Conservation (phyloP, 2,329 filamentous ascomycete genomes). For the Cordyceps fumosorosea region DNA sequence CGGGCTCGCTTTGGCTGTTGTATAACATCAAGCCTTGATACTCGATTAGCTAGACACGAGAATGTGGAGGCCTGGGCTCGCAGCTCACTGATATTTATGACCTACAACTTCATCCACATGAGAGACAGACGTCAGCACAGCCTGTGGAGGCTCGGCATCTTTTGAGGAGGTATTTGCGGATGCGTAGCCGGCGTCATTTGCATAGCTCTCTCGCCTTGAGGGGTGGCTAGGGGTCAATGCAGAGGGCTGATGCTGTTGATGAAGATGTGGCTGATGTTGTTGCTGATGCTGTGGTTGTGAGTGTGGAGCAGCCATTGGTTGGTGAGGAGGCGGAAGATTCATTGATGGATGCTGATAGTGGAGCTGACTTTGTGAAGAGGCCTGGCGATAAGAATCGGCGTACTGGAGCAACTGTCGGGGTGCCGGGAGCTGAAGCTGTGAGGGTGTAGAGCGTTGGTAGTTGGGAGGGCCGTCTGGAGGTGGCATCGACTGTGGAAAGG, state of each 20-base stretch:
- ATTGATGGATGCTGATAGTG: neutral
- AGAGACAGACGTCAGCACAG: constrained; percentile 23
- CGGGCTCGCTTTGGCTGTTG: constrained; percentile 90
- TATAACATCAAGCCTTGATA: constrained; percentile 62
- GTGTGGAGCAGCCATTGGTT: neutral
- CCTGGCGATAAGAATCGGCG: constrained; percentile 4
- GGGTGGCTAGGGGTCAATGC: neutral
- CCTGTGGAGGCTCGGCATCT: neutral
- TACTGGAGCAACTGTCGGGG: constrained; percentile 8
- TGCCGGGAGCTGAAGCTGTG: constrained; percentile 3
- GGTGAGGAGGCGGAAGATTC: constrained; percentile 3
- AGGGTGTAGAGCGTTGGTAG: constrained; percentile 3
- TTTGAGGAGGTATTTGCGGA: neutral
- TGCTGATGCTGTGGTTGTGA: constrained; percentile 2
- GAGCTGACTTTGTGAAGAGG: neutral
- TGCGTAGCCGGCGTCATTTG: neutral
- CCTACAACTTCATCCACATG: constrained; percentile 29
- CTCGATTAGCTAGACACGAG: constrained; percentile 16
- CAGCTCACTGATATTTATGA: constrained; percentile 29
- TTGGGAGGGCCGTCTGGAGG: neutral
- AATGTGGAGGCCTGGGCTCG: neutral
- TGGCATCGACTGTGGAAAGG: neutral
- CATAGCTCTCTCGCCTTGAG: neutral
- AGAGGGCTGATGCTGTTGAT: constrained; percentile 1
- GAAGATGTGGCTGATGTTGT: neutral